phyloP scores from a whole-genome alignment of 495 filamentous ascomycete genomes.

The Lentithecium fluviatile region DNA sequence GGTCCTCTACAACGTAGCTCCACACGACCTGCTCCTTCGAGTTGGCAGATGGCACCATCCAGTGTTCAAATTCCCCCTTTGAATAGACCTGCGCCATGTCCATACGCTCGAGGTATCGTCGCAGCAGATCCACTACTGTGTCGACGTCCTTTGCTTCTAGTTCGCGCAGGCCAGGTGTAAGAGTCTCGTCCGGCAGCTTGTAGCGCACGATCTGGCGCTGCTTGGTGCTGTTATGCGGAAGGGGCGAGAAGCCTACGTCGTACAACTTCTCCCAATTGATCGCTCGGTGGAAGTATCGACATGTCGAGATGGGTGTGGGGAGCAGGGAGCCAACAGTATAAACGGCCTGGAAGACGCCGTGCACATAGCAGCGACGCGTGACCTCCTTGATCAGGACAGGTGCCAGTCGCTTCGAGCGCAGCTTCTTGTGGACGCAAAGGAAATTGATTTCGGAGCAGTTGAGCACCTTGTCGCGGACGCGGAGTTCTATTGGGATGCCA shows the following conservation, averaged over 20 bases:
- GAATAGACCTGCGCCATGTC: constrained; percentile 80
- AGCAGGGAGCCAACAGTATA: constrained; percentile 91
- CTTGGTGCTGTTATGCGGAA: constrained; percentile 78
- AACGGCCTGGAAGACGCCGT: constrained; percentile 86
- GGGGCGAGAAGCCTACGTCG: constrained; percentile 84
- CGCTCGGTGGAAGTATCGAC: constrained; percentile 89
- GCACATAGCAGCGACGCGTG: constrained; percentile 80
- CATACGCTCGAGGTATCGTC: constrained; percentile 74
- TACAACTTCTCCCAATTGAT: constrained; percentile 94
- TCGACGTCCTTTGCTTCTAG: constrained; percentile 84
- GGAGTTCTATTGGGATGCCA: constrained; percentile 78
- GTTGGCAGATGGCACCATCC: constrained; percentile 70
- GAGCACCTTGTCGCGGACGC: constrained; percentile 71
- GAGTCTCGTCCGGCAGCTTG: constrained; percentile 67
- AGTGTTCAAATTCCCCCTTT: constrained; percentile 79
- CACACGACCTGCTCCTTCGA: constrained; percentile 78
- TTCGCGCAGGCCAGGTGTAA: constrained; percentile 68
- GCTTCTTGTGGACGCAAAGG: constrained; percentile 95
- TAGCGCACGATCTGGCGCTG: constrained; percentile 77
- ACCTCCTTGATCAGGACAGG: constrained; percentile 97
- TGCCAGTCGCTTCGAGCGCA: constrained; percentile 84
- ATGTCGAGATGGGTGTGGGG: constrained; percentile 85
- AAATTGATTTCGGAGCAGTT: constrained; percentile 93
- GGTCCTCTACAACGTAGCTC: constrained; percentile 84
- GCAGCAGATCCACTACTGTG: constrained; percentile 69